Conservation (phyloP, 805 yeast genomes). For the Zygosaccharomyces rouxii region DNA sequence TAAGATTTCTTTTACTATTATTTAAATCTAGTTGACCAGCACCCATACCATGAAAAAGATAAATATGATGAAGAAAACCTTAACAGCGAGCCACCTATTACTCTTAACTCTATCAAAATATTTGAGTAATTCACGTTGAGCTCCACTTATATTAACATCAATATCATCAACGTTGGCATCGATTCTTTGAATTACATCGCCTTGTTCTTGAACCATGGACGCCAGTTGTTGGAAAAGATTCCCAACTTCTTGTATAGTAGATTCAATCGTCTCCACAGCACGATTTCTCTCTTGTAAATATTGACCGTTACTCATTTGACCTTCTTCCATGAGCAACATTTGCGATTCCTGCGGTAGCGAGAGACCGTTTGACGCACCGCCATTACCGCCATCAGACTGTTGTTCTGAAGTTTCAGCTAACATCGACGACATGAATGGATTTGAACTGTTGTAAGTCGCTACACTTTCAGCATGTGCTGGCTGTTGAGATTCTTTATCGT, state of each 20-base stretch:
- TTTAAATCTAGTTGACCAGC: slow-evolving; percentile 49
- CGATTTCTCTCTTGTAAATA: slow-evolving; percentile 79
- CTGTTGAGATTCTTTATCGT: slow-evolving; percentile 8
- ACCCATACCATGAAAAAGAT: slow-evolving; percentile 77
- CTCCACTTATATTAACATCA: slow-evolving; percentile 82
- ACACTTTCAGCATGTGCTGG: slow-evolving; percentile 3
- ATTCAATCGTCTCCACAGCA: slow-evolving; percentile 94
- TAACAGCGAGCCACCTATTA: slow-evolving; percentile 87
- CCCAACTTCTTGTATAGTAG: slow-evolving; percentile 97
- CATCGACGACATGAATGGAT: slow-evolving; percentile 40
- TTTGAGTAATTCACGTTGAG: slow-evolving; percentile 87
- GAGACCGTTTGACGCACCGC: slow-evolving; percentile 36
- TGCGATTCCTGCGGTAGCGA: slow-evolving; percentile 86
- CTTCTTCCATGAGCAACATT: slow-evolving; percentile 78
- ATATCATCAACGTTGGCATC: slow-evolving; percentile 95
- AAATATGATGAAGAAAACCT: slow-evolving; percentile 82
- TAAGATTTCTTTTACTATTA: not conserved
- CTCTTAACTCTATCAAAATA: slow-evolving; percentile 83
- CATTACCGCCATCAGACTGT: slow-evolving; percentile 7
- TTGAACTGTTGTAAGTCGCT: slow-evolving; percentile 34
- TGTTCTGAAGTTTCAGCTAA: slow-evolving; percentile 24
- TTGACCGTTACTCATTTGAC: slow-evolving; percentile 47
- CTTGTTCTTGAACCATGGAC: slow-evolving; percentile 96
- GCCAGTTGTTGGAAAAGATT: slow-evolving; percentile 91
- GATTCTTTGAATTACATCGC: slow-evolving; percentile 91